Conservation (phyloP, 192 early-diverging fungal genomes). For the Anaeromyces robustus region DNA sequence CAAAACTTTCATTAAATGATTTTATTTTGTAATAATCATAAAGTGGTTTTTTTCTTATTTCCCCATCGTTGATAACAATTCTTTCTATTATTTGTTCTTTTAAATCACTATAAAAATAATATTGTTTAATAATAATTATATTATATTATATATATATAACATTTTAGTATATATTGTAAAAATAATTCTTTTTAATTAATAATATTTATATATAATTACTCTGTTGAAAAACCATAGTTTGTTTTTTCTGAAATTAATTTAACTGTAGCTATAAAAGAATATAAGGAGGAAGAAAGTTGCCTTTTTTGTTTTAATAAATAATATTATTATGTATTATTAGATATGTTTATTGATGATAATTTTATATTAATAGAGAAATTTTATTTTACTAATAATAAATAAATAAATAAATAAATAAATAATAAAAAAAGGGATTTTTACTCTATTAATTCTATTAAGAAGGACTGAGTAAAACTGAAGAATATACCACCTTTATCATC, state of each 20-base stretch:
- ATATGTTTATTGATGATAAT: too few species aligned
- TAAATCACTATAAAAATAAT: neutral
- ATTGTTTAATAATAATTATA: too few species aligned
- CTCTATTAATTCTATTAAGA: neutral
- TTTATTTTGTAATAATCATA: neutral
- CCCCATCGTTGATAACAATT: neutral
- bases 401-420: too few species aligned
- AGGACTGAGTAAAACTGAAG: neutral
- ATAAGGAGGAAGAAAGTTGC: neutral
- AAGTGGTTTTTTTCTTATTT: neutral
- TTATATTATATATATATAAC: too few species aligned
- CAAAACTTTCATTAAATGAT: neutral
- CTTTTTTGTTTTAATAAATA: neutral
- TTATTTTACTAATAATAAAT: too few species aligned
- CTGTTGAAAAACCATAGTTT: neutral
- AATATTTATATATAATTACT: neutral
- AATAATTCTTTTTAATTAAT: too few species aligned
- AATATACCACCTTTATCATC: neutral
- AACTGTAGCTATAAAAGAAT: neutral
- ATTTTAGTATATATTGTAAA: too few species aligned
- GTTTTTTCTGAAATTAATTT: neutral
- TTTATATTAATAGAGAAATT: too few species aligned
- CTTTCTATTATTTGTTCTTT: neutral
- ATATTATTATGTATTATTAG: too few species aligned
- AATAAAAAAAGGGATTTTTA: neutral